Evolutionary conservation across 108 stramenopile species (phyloP).

Genomic region (Nitzschia sp.): DNA sequence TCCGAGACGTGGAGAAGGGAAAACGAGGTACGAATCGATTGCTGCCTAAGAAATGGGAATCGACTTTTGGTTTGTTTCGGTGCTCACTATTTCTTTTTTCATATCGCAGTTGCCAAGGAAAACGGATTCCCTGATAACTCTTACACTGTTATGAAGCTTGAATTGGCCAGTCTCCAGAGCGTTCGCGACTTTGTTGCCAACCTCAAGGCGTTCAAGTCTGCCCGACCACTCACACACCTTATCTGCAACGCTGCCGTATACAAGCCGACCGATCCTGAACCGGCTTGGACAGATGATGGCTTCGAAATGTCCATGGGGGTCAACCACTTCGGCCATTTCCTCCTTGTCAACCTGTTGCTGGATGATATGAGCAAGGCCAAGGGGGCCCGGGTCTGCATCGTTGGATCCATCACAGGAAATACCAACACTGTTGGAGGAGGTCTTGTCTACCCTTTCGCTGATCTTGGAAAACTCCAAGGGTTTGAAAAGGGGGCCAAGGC

Average conservation of each 20-base stretch:
- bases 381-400: slow-evolving; percentile 87
- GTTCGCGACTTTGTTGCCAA: slow-evolving; percentile 93
- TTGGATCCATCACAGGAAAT: slow-evolving; percentile 94
- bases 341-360: slow-evolving; percentile 86
- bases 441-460: slow-evolving; percentile 90
- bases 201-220: slow-evolving; percentile 93
- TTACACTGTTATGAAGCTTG: slow-evolving; percentile 89
- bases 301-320: slow-evolving; percentile 97
- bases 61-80: neutral
- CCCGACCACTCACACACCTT: slow-evolving; percentile 82
- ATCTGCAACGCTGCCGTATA: slow-evolving; percentile 98
- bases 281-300: slow-evolving; percentile 94
- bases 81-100: neutral
- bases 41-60: slow-evolving; percentile 1
- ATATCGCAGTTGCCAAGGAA: slow-evolving; percentile 73
- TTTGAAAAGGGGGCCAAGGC: slow-evolving; percentile 74
- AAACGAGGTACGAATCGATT: slow-evolving; percentile 78
- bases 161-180: slow-evolving; percentile 86
- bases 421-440: slow-evolving; percentile 94
- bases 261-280: slow-evolving; percentile 87
- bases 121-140: slow-evolving; percentile 70
- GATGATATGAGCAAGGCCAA: slow-evolving; percentile 93
- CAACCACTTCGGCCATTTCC: slow-evolving; percentile 96
- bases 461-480: slow-evolving; percentile 90
- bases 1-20: slow-evolving; percentile 88